phyloP scores from a whole-genome alignment of 108 stramenopile genomes.

The Chaetoceros tenuissimus region DNA sequence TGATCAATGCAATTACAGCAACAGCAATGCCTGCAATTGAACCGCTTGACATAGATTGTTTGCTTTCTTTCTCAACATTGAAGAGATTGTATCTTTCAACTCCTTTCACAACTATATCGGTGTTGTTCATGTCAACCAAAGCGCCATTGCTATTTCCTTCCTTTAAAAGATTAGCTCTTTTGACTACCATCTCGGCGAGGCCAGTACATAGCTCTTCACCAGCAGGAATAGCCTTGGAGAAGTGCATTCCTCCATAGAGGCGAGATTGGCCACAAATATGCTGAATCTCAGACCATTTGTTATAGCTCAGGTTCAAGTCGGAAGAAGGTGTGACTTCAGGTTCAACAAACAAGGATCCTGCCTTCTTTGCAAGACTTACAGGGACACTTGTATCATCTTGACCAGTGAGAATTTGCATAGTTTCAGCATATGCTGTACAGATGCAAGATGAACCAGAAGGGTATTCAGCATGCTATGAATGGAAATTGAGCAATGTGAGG shows the following conservation, averaged over 20 bases:
- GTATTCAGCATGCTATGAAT: slow-evolving; percentile 1
- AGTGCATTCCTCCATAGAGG: slow-evolving; percentile 1
- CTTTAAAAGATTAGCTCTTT: not conserved
- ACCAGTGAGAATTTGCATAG: not conserved
- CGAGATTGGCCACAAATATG: not conserved
- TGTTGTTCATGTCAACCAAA: not conserved
- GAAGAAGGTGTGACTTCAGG: not conserved
- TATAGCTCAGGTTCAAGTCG: not conserved
- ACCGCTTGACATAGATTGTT: too few relatives aligned
- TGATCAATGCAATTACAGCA: too few relatives aligned
- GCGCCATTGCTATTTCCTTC: not conserved
- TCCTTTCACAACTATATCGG: not conserved
- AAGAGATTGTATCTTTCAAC: not conserved
- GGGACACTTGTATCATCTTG: too few relatives aligned
- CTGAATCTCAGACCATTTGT: not conserved
- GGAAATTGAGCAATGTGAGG: too few relatives aligned
- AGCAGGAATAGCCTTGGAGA: slow-evolving; percentile 2
- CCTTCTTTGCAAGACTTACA: too few relatives aligned
- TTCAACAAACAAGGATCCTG: too few relatives aligned
- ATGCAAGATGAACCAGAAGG: slow-evolving; percentile 1
- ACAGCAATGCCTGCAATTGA: too few relatives aligned
- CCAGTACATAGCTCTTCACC: slow-evolving; percentile 1
- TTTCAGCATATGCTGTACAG: not conserved
- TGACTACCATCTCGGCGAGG: not conserved
- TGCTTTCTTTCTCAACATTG: too few relatives aligned